These are phyloP conservation scores for Discostella stelligeroides DNA, from an alignment of 108 stramenopile genomes.

Conservation along the genomic window DNA sequence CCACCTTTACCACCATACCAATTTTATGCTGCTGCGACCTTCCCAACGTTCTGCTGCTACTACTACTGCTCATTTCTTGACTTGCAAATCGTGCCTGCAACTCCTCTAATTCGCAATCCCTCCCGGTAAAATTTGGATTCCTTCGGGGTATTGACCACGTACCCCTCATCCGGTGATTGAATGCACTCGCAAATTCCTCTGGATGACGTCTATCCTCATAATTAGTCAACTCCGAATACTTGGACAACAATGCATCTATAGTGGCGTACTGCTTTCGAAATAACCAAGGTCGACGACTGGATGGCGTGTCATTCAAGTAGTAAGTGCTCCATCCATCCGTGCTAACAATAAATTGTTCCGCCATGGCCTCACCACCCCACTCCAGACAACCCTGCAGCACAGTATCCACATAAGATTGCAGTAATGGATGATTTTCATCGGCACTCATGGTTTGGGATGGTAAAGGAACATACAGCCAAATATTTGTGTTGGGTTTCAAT, in stretches of 20 bases:
- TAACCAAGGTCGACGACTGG: constrained; percentile 65
- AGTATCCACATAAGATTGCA: constrained; percentile 77
- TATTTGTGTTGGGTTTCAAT: constrained; percentile 20
- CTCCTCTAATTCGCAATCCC: constrained; percentile 51
- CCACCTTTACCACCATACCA: constrained; percentile 43
- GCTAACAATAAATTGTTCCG: constrained; percentile 56
- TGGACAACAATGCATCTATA: constrained; percentile 59
- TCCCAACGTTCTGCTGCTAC: constrained; percentile 11
- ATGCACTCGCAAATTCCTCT: constrained; percentile 71
- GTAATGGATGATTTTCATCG: constrained; percentile 66
- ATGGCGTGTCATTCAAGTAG: constrained; percentile 75
- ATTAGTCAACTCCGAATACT: constrained; percentile 46
- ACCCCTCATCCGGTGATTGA: constrained; percentile 53
- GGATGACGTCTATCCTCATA: constrained; percentile 66
- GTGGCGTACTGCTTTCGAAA: constrained; percentile 67
- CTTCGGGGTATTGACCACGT: constrained; percentile 62
- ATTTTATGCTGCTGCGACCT: too few relatives aligned
- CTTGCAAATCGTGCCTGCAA: constrained; percentile 36
- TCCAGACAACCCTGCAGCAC: constrained; percentile 74
- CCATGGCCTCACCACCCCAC: constrained; percentile 74
- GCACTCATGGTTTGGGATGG: constrained; percentile 41
- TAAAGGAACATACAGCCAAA: constrained; percentile 68
- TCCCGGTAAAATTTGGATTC: constrained; percentile 61
- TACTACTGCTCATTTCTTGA: constrained; percentile 33
- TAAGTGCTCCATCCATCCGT: constrained; percentile 66